Evolutionary conservation across 1,139 yeast species (phyloP), one percentile per base, ranked within the genome.

Genomic region (Kurtzmaniella natalensis): DNA sequence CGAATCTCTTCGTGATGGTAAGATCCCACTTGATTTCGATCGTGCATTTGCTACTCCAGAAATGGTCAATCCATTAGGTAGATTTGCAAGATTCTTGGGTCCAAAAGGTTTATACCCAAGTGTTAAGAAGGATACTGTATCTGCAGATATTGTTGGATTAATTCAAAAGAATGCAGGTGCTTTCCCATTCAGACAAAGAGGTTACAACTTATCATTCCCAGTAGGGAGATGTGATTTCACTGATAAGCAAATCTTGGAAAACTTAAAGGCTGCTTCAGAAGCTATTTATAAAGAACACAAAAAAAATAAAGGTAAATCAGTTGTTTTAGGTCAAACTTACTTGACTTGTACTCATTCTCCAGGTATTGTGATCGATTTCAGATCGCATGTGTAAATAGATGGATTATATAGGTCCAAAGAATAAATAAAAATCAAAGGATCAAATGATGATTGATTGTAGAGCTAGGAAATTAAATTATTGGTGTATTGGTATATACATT

Each of bases 21-120:
- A 64, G 28, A 41, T 70, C 7, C 64, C 65, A 19, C 62, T 86
- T 30, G 44, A 35, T n/a, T 82, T 81, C 50, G 88, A 88, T 50
- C 82, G 80, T 50, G 80, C 88, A 25, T 81, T 82, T 51, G 95
- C 96, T 7, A 82, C 96, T 2, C 83, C 95, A 2, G 96, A 87
- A 33, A 76, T 87, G 42, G 72, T 75, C 26, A 61, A 74, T 18
- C 70, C 73, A 28, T 68, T 92, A 46, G 73, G 71, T 42, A 68
- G 73, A 35, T 64, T 87, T 23, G 96, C 94, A 19, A 76, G 88
- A 51, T 67, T 73, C 11, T 70, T 94, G 45, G 97, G 98, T 39
- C 95, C 96, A 28, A 78, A 72, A 50, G 95, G 95, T 19, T 71
- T 92, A 44, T 82, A 89, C 86, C 98, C 98, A 32, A 72, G 76